A percentile compares a stretch with the other conserved stretches of the same genome.
These are phyloP conservation scores for Dactylellina haptotyla DNA, from an alignment of 2,329 filamentous ascomycete genomes.

Conservation along the genomic window DNA sequence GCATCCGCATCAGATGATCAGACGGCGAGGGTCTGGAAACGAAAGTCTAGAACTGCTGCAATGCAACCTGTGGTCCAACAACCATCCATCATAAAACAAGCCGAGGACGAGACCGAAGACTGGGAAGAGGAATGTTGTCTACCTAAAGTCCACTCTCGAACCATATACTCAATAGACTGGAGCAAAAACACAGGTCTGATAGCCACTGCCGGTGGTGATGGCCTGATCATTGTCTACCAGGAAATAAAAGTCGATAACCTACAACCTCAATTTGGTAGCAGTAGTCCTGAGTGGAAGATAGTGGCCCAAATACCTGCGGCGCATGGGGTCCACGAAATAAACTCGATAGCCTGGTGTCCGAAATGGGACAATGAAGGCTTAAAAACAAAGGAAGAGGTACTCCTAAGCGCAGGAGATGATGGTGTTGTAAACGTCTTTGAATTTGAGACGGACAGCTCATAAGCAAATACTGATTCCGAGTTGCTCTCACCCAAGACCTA, in stretches of 20 bases:
- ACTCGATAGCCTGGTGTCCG: slow-evolving; percentile 87
- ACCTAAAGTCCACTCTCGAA: slow-evolving; percentile 78
- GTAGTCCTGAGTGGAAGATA: slow-evolving; percentile 71
- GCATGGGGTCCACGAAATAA: slow-evolving; percentile 93
- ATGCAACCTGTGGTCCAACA: slow-evolving; percentile 63
- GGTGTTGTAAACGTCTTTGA: slow-evolving; percentile 87
- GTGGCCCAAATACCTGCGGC: slow-evolving; percentile 75
- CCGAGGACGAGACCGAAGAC: slow-evolving; percentile 75
- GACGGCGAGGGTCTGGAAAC: slow-evolving; percentile 81
- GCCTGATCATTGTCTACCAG: slow-evolving; percentile 79
- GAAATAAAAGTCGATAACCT: slow-evolving; percentile 64
- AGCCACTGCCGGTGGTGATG: slow-evolving; percentile 90
- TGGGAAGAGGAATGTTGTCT: slow-evolving; percentile 83
- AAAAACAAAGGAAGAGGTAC: slow-evolving; percentile 74
- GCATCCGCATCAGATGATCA: slow-evolving; percentile 86
- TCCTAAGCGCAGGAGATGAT: slow-evolving; percentile 92
- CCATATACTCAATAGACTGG: slow-evolving; percentile 88
- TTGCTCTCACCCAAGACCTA: neutral
- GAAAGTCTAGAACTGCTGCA: slow-evolving; percentile 66
- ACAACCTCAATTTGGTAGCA: slow-evolving; percentile 57
- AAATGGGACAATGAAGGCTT: slow-evolving; percentile 74
- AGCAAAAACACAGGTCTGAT: slow-evolving; percentile 79
- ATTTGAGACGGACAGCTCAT: slow-evolving; percentile 59
- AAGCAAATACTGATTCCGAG: neutral
- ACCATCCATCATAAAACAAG: slow-evolving; percentile 88